phyloP scores from a whole-genome alignment of 768 basidiomycete genomes.

The Hysterangium stoloniferum region DNA sequence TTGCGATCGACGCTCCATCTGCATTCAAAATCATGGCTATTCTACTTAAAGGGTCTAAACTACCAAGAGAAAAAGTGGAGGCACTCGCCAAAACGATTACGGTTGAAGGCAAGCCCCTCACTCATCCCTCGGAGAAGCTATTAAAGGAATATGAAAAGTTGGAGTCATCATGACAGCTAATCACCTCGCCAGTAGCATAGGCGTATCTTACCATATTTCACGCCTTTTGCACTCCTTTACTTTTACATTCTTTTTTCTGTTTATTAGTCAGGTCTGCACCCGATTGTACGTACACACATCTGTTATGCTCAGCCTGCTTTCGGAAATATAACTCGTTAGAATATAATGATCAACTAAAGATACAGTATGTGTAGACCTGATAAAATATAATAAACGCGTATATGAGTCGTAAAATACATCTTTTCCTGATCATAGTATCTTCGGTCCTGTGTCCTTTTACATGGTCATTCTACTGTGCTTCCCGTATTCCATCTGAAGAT shows the following conservation, averaged over 20 bases:
- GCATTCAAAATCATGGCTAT: slow-evolving; percentile 70
- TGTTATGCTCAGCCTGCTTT: not conserved
- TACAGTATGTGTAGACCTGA: too few species aligned
- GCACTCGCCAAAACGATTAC: slow-evolving; percentile 33
- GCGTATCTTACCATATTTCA: slow-evolving; percentile 2
- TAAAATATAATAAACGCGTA: too few species aligned
- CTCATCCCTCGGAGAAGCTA: slow-evolving; percentile 30
- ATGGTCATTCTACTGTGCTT: too few species aligned
- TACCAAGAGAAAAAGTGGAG: slow-evolving; percentile 37
- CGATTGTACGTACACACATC: not conserved
- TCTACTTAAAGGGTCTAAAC: slow-evolving; percentile 61
- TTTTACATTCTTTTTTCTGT: slow-evolving; percentile 7
- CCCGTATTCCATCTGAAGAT: too few species aligned
- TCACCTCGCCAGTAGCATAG: not conserved
- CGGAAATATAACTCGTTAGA: not conserved
- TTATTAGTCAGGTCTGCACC: slow-evolving; percentile 5
- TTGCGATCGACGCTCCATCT: slow-evolving; percentile 84
- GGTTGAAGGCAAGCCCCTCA: slow-evolving; percentile 26
- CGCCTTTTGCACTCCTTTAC: slow-evolving; percentile 5
- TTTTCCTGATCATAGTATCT: too few species aligned
- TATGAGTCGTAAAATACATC: too few species aligned
- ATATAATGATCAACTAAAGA: too few species aligned
- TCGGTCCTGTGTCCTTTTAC: too few species aligned
- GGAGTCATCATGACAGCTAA: slow-evolving; percentile 15
- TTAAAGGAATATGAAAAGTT: slow-evolving; percentile 18